These are phyloP conservation scores for Chalaropsis ovoidea DNA, from an alignment of 2,329 filamentous ascomycete species.

Conservation along the genomic window DNA sequence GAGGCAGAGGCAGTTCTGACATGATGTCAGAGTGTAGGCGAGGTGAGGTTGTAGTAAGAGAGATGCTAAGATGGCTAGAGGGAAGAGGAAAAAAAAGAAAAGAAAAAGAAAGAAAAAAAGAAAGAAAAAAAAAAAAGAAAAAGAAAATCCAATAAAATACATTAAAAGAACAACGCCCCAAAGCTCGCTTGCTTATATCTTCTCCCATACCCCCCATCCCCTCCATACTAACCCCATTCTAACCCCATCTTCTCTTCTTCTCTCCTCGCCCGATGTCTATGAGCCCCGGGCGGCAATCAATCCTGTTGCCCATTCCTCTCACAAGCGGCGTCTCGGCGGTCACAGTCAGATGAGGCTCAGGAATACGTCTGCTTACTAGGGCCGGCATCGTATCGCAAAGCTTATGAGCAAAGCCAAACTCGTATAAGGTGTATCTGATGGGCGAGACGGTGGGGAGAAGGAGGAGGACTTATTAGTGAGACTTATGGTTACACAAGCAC, in stretches of 20 bases:
- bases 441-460: not conserved
- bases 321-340: not conserved
- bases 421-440: not conserved
- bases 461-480: too few relatives aligned
- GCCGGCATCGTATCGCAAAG: not conserved
- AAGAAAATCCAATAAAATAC: too few relatives aligned
- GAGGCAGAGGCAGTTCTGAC: not conserved
- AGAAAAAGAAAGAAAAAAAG: not conserved
- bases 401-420: not conserved
- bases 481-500: not conserved
- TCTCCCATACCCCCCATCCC: too few relatives aligned
- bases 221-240: too few relatives aligned
- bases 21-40: not conserved
- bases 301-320: not conserved
- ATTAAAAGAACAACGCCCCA: too few relatives aligned
- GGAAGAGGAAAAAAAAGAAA: not conserved
- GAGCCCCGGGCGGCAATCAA: too few relatives aligned
- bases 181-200: too few relatives aligned
- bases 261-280: not conserved
- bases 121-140: not conserved
- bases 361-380: not conserved
- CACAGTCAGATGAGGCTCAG: constrained; percentile 6
- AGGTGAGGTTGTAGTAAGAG: constrained; percentile 2
- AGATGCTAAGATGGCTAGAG: not conserved
- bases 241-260: not conserved